Percentiles rank a stretch among this genome's conserved stretches.
These are phyloP conservation scores for Aspergillus conjunctus DNA, from an alignment of 495 filamentous ascomycete genomes.

Conservation along the genomic window DNA sequence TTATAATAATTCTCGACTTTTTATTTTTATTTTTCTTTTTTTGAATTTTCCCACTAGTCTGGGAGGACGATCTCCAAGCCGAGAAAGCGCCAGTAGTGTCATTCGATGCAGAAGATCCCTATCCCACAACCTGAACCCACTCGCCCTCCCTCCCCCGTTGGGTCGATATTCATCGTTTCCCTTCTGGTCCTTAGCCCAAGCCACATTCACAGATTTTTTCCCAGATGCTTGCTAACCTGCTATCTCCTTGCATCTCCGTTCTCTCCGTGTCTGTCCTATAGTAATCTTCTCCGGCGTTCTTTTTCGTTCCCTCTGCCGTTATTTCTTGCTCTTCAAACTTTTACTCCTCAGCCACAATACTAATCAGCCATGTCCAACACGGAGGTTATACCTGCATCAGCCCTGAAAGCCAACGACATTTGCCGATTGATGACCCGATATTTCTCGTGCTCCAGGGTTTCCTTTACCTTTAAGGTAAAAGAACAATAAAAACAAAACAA, in stretches of 20 bases:
- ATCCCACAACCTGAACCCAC: background rate
- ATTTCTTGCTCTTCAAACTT: constrained; percentile 12
- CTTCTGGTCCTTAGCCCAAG: constrained; percentile 6
- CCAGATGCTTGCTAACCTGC: background rate
- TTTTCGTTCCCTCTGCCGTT: constrained; percentile 8
- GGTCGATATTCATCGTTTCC: constrained; percentile 2
- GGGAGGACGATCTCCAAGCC: background rate
- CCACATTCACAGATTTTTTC: background rate
- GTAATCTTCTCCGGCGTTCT: background rate
- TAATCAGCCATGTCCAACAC: background rate
- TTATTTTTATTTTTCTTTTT: constrained; percentile 1
- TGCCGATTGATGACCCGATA: constrained; percentile 3
- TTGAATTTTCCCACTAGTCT: background rate
- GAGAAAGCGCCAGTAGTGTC: background rate
- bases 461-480: background rate
- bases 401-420: background rate
- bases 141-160: constrained; percentile 1
- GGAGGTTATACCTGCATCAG: background rate
- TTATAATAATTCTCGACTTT: background rate
- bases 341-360: constrained; percentile 3
- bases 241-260: constrained; percentile 10
- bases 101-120: constrained; percentile 1
- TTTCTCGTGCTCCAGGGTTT: background rate
- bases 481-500: too few species aligned
- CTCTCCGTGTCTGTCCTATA: background rate